Conservation (phyloP, 2,329 filamentous ascomycete genomes). For the Aspergillus thermomutatus region DNA sequence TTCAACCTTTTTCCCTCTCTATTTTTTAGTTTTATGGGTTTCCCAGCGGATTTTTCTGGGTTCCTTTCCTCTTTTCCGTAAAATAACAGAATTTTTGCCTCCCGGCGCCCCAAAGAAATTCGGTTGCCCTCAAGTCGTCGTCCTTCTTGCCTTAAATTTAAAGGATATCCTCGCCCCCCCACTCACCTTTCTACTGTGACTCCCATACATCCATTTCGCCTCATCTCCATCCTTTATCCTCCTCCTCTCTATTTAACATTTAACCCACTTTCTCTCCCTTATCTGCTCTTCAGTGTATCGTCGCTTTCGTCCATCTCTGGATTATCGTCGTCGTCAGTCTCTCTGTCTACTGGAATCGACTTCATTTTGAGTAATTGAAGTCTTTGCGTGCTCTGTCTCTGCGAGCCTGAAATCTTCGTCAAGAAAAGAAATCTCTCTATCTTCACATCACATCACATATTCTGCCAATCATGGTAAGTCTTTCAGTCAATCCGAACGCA, state of each 20-base stretch:
- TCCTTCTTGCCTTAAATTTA: constrained; percentile 16
- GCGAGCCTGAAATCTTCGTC: neutral
- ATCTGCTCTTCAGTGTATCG: neutral
- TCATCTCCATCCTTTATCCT: constrained; percentile 3
- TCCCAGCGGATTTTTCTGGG: neutral
- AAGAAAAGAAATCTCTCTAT: neutral
- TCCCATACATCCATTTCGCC: constrained; percentile 11
- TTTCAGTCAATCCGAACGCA: neutral
- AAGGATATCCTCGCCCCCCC: constrained; percentile 19
- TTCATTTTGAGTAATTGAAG: constrained; percentile 5
- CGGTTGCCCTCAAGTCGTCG: neutral
- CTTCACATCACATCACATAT: constrained; percentile 5
- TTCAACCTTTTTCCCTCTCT: constrained; percentile 11
- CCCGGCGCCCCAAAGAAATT: constrained; percentile 10
- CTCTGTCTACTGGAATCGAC: constrained; percentile 1
- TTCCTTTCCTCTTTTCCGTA: neutral
- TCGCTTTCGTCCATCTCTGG: constrained; percentile 12
- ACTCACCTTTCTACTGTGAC: constrained; percentile 15
- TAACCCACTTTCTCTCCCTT: constrained; percentile 16
- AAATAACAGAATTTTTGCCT: constrained; percentile 7
- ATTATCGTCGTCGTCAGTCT: constrained; percentile 11
- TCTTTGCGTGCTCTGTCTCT: constrained; percentile 2
- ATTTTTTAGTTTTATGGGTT: neutral
- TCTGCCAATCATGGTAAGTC: constrained; percentile 5
- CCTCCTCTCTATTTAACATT: constrained; percentile 19